Base-by-base conservation (phyloP, 345 rosid species). In the Erysimum cheiranthoides region DNA sequence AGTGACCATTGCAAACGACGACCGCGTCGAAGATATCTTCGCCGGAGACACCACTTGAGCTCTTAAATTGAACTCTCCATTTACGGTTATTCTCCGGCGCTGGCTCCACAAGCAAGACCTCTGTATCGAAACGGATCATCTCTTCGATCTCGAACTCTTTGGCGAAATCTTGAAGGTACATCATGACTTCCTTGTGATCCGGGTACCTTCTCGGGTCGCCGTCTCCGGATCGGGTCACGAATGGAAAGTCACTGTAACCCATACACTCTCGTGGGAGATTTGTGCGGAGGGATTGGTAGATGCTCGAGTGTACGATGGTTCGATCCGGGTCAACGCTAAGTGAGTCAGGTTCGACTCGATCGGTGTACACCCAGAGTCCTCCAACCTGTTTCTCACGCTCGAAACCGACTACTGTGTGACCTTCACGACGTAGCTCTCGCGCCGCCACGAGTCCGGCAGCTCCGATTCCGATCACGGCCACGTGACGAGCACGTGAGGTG, bases 391-490 rank as follows among this genome's bases (percentile, higher is more conserved):
- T 45, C 50, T 45, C 50, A 45, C 50, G 50, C 50, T 45, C 50
- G 50, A 45, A 45, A 45, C 1, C 50, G 9, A 6, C 2, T 1
- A 45, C 50, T 1, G 50, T 45, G 18, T 45, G 50, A 45, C 21
- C 53, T 49, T 49, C 54, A 49, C 54, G 13, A 1, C 30, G 5
- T 18, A 49, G 28, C 54, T 18, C 54, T 49, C 30, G 28, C 18
- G 11, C 54, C 13, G 54, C 54, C 11, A 49, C 54, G 54, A 49
- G 54, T 1, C 54, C 54, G 13, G 54, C 54, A 28, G 54, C 54
- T 49, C 54, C 54, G 2, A 49, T 27, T 17, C 50, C 53, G 53
- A 49, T 49, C 53, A 49, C 53, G 53, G 53, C 53, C 50, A 45
- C 21, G 50, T 45, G 50, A 45, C 50, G 50, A 45, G 4, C 67